Base-by-base conservation (phyloP, 768 basidiomycete species). In the Pisolithus marmoratus region DNA sequence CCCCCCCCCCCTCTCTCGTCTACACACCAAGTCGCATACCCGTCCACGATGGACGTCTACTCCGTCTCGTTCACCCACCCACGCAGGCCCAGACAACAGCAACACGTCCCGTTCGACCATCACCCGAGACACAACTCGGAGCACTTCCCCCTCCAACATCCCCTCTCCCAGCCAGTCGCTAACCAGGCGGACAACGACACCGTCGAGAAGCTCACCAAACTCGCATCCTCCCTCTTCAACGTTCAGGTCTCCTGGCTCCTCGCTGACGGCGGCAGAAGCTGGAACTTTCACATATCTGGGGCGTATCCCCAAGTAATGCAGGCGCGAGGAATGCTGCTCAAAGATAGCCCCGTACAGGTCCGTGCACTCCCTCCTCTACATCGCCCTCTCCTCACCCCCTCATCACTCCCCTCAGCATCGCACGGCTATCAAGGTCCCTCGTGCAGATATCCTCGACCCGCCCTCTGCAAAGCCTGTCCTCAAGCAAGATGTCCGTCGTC, bases 41-140 rank as follows among this genome's bases (percentile, higher is more conserved):
- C 58, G 36, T 54, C 45, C 44, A 52, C 27, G 40, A 94, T 96
- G 94, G 94, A 96, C 69, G 83, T 94, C 67, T 95, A 94, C 81
- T 90, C 92, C 50, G 90, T 90, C 60, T 90, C 92, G 64, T 94
- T 96, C 79, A 86, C 86, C 60, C 87, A 89, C 74, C 91, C 92
- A 64, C 87, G 89, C 74, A 78, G 86, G 68, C 79, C 85, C 65
- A 84, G 84, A 64, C 80, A 80, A 71, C 72, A 77, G 74, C 82
- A 79, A 71, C 63, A 80, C 49, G 79, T 34, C 34, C 12, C 84
- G 54, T 74, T 85, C 73, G 84, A 88, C 70, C 80, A 80, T 61
- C 65, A 70, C 50, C 34, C 34, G 34, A 34, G 34, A 34, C 14
- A 34, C 46, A 58, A 45, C 34, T 37, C 65, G 19, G 65, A 69